Conservation (phyloP, 345 rosid genomes). For the Salix viminalis region DNA sequence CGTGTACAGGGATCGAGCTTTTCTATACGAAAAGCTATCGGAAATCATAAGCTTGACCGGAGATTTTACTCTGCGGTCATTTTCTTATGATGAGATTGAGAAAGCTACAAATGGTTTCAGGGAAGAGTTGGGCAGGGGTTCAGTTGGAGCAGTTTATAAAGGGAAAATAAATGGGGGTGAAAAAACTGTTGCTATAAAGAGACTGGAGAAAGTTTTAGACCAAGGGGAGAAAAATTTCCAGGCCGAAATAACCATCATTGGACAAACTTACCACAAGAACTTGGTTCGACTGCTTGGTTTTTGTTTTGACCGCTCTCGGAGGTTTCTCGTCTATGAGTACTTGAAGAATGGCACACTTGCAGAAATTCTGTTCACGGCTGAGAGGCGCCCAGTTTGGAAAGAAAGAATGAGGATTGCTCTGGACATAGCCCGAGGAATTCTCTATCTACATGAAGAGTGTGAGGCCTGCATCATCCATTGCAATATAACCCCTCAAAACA, state of each 20-base stretch:
- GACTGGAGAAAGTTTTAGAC: slow-evolving; percentile 10
- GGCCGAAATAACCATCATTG: slow-evolving; percentile 25
- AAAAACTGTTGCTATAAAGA: slow-evolving; percentile 13
- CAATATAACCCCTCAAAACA: slow-evolving; percentile 13
- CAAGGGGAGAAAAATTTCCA: slow-evolving; percentile 20
- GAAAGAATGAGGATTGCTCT: slow-evolving; percentile 16
- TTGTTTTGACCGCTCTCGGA: slow-evolving; percentile 17
- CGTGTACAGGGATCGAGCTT: slow-evolving; percentile 12
- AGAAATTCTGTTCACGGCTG: background rate
- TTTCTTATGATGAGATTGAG: slow-evolving; percentile 16
- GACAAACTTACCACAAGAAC: slow-evolving; percentile 30
- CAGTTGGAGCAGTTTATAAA: slow-evolving; percentile 25
- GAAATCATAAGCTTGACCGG: background rate
- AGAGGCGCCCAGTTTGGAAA: slow-evolving; percentile 5
- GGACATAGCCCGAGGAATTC: slow-evolving; percentile 16
- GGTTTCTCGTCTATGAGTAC: slow-evolving; percentile 27
- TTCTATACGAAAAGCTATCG: background rate
- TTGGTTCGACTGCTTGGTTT: slow-evolving; percentile 29
- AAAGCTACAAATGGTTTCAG: slow-evolving; percentile 19
- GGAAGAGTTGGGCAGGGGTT: slow-evolving; percentile 14
- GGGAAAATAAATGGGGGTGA: slow-evolving; percentile 2
- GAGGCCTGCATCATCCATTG: slow-evolving; percentile 26
- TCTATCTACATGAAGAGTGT: slow-evolving; percentile 23
- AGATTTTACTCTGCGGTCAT: slow-evolving; percentile 16
- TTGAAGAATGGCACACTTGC: slow-evolving; percentile 21